A percentile compares a stretch with the other conserved stretches of the same genome.
Evolutionary conservation across 441 rosid species (phyloP).

Genomic region (Aquilaria agallochum): DNA sequence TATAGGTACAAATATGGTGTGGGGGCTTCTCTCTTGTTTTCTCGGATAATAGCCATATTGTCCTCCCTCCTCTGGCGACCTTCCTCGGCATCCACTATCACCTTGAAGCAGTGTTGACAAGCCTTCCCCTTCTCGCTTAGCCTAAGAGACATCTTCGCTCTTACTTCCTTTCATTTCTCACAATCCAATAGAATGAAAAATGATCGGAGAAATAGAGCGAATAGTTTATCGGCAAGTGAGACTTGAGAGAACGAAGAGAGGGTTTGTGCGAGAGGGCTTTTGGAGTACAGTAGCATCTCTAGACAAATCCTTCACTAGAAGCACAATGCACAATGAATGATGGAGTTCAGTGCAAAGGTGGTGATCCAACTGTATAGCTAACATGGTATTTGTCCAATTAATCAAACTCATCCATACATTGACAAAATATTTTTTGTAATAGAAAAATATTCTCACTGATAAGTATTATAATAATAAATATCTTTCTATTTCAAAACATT

Average conservation of each 20-base stretch:
- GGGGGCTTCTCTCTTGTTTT: conserved; percentile 42
- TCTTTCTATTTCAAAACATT: no score
- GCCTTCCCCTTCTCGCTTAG: conserved; percentile 56
- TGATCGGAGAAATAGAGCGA: conserved; percentile 4
- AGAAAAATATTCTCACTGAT: no score
- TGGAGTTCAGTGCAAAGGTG: no score
- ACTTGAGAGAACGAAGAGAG: conserved; percentile 15
- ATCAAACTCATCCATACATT: no score
- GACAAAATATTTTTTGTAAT: no score
- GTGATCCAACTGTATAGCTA: no score
- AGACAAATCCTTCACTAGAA: no score
- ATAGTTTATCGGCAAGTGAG: conserved; percentile 22
- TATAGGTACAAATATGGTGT: no score
- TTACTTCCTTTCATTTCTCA: not conserved
- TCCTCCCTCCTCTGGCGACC: conserved; percentile 64
- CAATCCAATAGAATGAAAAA: conserved; percentile 11
- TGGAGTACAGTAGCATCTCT: conserved; percentile 7
- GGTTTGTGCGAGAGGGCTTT: conserved; percentile 8
- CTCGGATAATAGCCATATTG: conserved; percentile 63
- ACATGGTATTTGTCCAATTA: no score
- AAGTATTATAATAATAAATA: no score
- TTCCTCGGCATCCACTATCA: conserved; percentile 59
- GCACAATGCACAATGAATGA: no score
- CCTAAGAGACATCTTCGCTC: conserved; percentile 41
- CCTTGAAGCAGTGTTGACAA: conserved; percentile 48